phyloP scores from a whole-genome alignment of 139 green algal species.

The Spirogloea muscicola region DNA sequence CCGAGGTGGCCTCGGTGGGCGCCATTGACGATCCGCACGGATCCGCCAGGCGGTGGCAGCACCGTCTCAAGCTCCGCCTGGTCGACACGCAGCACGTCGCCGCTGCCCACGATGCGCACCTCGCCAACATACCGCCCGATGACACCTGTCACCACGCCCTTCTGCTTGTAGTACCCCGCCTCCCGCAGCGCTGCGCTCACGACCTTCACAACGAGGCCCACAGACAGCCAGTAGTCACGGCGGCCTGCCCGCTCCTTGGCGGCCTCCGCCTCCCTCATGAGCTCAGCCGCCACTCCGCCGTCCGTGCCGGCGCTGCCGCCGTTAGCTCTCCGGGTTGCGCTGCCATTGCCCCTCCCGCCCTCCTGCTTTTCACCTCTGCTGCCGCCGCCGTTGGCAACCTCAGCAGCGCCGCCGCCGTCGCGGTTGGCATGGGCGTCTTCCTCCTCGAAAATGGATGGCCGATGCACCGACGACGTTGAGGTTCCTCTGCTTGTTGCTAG shows the following conservation, averaged over 20 bases:
- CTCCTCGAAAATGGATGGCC: too few species aligned
- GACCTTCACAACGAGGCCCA: slow-evolving; percentile 87
- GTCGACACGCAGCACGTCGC: slow-evolving; percentile 78
- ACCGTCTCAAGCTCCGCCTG: slow-evolving; percentile 93
- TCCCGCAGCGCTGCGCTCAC: slow-evolving; percentile 70
- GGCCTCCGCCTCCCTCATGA: slow-evolving; percentile 24
- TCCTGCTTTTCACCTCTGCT: too few species aligned
- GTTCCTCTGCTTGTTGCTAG: too few species aligned
- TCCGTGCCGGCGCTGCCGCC: too few species aligned
- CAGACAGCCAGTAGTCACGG: slow-evolving; percentile 68
- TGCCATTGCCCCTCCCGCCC: too few species aligned
- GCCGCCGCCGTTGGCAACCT: too few species aligned
- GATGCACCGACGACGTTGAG: too few species aligned
- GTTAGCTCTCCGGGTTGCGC: too few species aligned
- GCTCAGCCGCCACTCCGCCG: too few species aligned
- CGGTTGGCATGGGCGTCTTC: too few species aligned
- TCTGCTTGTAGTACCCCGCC: slow-evolving; percentile 88
- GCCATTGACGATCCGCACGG: slow-evolving; percentile 76
- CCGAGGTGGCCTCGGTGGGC: slow-evolving; percentile 55
- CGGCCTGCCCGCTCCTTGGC: slow-evolving; percentile 22
- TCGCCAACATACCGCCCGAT: slow-evolving; percentile 73
- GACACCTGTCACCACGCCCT: slow-evolving; percentile 74
- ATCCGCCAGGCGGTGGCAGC: slow-evolving; percentile 52
- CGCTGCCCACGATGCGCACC: slow-evolving; percentile 69
- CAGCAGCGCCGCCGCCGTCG: too few species aligned